These are phyloP conservation scores for Puccinia sorghi DNA, from an alignment of 1,284 basidiomycete species.

Conservation along the genomic window DNA sequence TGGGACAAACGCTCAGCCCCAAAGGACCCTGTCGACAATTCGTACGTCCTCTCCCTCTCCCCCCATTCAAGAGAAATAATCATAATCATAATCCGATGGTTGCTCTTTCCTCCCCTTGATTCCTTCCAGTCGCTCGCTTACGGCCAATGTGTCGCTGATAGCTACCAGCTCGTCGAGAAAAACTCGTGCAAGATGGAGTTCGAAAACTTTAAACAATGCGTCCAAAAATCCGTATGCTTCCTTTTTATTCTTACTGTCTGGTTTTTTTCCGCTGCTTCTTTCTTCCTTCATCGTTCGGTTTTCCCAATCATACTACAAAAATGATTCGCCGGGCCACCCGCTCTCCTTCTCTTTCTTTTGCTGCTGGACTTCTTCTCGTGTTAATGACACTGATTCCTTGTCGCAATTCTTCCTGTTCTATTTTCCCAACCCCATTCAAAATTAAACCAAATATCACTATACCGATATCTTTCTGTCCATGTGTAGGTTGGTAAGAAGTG, in stretches of 20 bases:
- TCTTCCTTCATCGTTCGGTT: neutral
- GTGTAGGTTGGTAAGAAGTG: constrained; percentile 10
- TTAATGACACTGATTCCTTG: neutral
- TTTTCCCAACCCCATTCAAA: neutral
- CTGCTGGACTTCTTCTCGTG: neutral
- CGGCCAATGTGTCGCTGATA: neutral
- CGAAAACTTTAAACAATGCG: constrained; percentile 18
- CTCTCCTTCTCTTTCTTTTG: neutral
- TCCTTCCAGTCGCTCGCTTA: neutral
- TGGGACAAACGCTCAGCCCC: neutral
- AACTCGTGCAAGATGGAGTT: neutral
- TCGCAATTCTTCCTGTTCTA: neutral
- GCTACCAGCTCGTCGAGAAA: constrained; percentile 1
- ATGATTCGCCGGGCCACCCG: neutral
- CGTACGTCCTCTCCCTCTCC: neutral
- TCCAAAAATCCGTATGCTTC: neutral
- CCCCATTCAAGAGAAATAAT: neutral
- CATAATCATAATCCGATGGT: neutral
- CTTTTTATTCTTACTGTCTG: no score
- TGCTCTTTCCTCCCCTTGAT: neutral
- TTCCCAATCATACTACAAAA: neutral
- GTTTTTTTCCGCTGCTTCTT: neutral
- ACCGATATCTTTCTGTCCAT: neutral
- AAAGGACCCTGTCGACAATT: constrained; percentile 5
- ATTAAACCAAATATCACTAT: neutral